Evolutionary conservation across 2,329 filamentous ascomycete genomes (phyloP).

Genomic region (Chaetomium strumarium): DNA sequence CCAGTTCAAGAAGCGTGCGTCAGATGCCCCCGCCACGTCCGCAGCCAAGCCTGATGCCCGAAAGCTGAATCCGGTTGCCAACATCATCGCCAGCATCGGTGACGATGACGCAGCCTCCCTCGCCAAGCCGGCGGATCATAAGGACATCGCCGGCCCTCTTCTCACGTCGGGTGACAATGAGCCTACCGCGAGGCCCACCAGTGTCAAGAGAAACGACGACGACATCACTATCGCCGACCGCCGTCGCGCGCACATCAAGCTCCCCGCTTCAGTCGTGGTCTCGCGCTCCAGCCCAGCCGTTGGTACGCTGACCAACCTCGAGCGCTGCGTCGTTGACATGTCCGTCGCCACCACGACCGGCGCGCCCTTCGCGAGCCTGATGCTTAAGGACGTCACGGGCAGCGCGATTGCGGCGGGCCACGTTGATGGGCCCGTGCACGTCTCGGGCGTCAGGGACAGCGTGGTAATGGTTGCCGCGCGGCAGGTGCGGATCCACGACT

Average conservation of each 20-base stretch:
- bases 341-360: conserved; percentile 54
- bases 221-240: conserved; percentile 40
- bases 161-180: conserved; percentile 26
- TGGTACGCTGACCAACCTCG: conserved; percentile 64
- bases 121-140: conserved; percentile 19
- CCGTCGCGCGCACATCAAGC: conserved; percentile 64
- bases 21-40: conserved; percentile 20
- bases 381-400: conserved; percentile 61
- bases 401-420: conserved; percentile 73
- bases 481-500: conserved; percentile 93
- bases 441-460: conserved; percentile 67
- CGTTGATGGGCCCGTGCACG: conserved; percentile 74
- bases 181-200: not conserved
- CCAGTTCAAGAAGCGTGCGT: conserved; percentile 56
- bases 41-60: conserved; percentile 39
- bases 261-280: conserved; percentile 57
- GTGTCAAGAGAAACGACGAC: not conserved
- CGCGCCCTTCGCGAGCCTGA: conserved; percentile 62
- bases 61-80: conserved; percentile 25
- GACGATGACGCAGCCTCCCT: not conserved
- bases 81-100: not conserved
- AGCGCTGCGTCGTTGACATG: conserved; percentile 73
- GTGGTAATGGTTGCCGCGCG: conserved; percentile 72
- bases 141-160: conserved; percentile 35
- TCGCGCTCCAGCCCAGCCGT: conserved; percentile 61